These are phyloP conservation scores for Phytopythium delawarense DNA, from an alignment of 352 stramenopile species.

Conservation along the genomic window DNA sequence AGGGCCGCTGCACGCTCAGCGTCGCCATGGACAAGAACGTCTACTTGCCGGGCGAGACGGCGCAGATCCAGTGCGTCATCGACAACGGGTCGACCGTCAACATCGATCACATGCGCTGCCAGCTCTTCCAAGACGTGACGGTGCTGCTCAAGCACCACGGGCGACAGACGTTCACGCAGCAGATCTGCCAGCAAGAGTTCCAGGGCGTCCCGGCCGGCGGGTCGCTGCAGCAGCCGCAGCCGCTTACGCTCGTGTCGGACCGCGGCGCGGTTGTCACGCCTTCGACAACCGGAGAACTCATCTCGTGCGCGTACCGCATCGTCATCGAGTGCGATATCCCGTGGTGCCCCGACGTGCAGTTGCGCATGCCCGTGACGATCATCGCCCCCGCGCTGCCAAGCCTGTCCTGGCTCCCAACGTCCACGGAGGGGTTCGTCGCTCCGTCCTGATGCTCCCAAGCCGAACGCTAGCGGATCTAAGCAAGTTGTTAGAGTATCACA, in stretches of 20 bases:
- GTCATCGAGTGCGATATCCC: constrained; percentile 67
- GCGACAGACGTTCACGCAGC: constrained; percentile 27
- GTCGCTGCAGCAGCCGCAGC: constrained; percentile 42
- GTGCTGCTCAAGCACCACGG: constrained; percentile 29
- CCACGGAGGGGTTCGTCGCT: constrained; percentile 11
- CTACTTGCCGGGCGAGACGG: constrained; percentile 54
- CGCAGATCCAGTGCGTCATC: constrained; percentile 58
- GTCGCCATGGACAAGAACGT: constrained; percentile 74
- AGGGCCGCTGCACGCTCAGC: constrained; percentile 43
- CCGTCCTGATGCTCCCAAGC: background rate
- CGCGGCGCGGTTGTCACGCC: constrained; percentile 30
- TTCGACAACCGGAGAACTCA: constrained; percentile 42
- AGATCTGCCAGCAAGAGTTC: constrained; percentile 40
- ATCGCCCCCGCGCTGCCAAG: constrained; percentile 31
- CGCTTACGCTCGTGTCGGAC: constrained; percentile 32
- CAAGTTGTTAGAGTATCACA: background rate
- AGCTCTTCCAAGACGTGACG: constrained; percentile 51
- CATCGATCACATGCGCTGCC: constrained; percentile 54
- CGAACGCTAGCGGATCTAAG: background rate
- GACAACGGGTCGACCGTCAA: constrained; percentile 51
- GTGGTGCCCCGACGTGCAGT: constrained; percentile 51
- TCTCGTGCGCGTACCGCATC: constrained; percentile 53
- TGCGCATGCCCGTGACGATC: constrained; percentile 56
- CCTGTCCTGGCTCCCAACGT: constrained; percentile 19
- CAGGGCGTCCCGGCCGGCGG: constrained; percentile 35